Evolutionary conservation across 306 rosid genomes (phyloP), one percentile per base, ranked within the genome.

Genomic region (Citrullus colocynthis): DNA sequence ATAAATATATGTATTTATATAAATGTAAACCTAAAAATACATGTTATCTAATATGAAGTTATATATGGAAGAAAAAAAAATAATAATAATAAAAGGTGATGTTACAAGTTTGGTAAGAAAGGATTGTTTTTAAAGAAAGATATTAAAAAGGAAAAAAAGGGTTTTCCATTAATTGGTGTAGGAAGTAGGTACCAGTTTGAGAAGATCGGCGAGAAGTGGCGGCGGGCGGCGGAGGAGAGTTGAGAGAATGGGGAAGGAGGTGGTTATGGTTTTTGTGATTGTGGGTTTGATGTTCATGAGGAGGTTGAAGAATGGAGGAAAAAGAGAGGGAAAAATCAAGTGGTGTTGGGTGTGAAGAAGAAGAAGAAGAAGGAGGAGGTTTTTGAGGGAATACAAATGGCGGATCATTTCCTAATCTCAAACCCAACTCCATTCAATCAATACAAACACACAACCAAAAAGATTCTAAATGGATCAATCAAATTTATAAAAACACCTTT

Each of bases 351-450:
- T 41, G 9, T 41, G 34, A 51, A 51, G 56, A 49, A 49, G 17
- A 1, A 12, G 55, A 14, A 49, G 17, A 3, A 0, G 48, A 7
- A 6, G 48, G 10, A 42, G 45, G 72, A 16, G 49, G 72, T 0
- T 65, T 65, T 10, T 64, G 21, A 30, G 24, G 6, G 3, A 32
- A 64, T 28, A 30, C 51, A 66, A 67, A 41, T 39, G 74, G 52
- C n/a, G 77, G 17, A 36, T 5, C 18, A 75, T 55, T 28, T 56
- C 78, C 78, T 13, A 75, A 48, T 7, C 78, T 75, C 65, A 75
- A 75, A 5, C 36, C 78, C 5, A 75, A 28, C 58, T 75, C 78
- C 57, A 52, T 49, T 44, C 39, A 36, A 34, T 24, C 39, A 36
- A 36, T 5, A 5, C 39, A 36, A 4, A 36, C 6, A 36, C 6